These are phyloP conservation scores for Fusarium proliferatum DNA, from an alignment of 2,329 filamentous ascomycete species.

Conservation along the genomic window DNA sequence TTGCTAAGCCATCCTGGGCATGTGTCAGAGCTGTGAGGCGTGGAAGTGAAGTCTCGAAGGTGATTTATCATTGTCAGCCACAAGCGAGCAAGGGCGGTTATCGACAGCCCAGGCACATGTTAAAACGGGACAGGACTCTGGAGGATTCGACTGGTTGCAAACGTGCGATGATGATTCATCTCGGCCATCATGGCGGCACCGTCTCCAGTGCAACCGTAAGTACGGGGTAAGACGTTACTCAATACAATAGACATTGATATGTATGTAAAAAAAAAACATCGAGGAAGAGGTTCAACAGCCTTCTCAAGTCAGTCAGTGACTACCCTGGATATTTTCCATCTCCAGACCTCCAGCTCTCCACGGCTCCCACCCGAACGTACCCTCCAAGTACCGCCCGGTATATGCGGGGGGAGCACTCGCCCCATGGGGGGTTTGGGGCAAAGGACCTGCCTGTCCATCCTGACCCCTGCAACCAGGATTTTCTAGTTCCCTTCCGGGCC, in stretches of 20 bases:
- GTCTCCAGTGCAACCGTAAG: background rate
- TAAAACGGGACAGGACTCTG: background rate
- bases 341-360: background rate
- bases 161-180: constrained; percentile 7
- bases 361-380: constrained; percentile 3
- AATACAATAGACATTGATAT: background rate
- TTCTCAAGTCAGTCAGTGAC: background rate
- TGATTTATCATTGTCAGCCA: constrained; percentile 23
- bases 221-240: background rate
- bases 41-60: background rate
- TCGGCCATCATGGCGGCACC: background rate
- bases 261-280: background rate
- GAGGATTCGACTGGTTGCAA: constrained; percentile 4
- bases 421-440: constrained; percentile 39
- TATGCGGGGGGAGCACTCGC: constrained; percentile 24
- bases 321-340: background rate
- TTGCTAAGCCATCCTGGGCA: constrained; percentile 32
- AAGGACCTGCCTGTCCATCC: constrained; percentile 5
- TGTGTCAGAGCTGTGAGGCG: constrained; percentile 28
- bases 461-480: constrained; percentile 16
- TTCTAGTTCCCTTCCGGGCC: constrained; percentile 25
- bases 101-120: constrained; percentile 4
- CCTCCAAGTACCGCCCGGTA: constrained; percentile 25
- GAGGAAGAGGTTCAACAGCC: background rate
- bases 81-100: constrained; percentile 2